These are phyloP conservation scores for Boeremia lycopersici DNA, from an alignment of 2,329 filamentous ascomycete genomes.

Conservation along the genomic window DNA sequence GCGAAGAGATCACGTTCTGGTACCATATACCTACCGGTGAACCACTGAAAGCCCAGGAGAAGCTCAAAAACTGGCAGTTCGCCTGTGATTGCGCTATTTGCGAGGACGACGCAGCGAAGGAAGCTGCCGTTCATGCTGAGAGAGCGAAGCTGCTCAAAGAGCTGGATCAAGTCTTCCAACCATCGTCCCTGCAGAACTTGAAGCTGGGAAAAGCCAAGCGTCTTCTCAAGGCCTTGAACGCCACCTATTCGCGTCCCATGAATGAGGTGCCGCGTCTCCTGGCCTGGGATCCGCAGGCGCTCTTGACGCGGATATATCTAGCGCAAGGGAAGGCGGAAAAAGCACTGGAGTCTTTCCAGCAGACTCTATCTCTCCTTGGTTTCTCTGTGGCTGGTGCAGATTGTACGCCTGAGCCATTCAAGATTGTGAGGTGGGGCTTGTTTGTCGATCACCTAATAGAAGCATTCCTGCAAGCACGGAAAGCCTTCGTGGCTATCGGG, in stretches of 20 bases:
- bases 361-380: neutral
- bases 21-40: conserved; percentile 6
- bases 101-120: neutral
- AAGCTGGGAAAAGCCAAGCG: neutral
- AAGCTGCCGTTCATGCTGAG: neutral
- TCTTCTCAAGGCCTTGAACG: conserved; percentile 18
- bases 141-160: neutral
- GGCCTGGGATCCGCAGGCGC: conserved; percentile 26
- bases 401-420: neutral
- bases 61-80: neutral
- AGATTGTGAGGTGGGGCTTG: neutral
- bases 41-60: neutral
- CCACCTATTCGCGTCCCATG: conserved; percentile 25
- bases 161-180: neutral
- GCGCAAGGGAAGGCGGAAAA: neutral
- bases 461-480: neutral
- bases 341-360: neutral
- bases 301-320: conserved; percentile 20
- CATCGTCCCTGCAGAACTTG: neutral
- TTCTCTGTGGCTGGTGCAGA: neutral
- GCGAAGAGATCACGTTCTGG: conserved; percentile 24
- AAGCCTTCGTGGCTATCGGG: neutral
- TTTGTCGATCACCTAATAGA: neutral
- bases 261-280: conserved; percentile 26
- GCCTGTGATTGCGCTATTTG: neutral